Evolutionary conservation across 257 asterid genomes (phyloP).

Genomic region (Solanum bulbocastanum): DNA sequence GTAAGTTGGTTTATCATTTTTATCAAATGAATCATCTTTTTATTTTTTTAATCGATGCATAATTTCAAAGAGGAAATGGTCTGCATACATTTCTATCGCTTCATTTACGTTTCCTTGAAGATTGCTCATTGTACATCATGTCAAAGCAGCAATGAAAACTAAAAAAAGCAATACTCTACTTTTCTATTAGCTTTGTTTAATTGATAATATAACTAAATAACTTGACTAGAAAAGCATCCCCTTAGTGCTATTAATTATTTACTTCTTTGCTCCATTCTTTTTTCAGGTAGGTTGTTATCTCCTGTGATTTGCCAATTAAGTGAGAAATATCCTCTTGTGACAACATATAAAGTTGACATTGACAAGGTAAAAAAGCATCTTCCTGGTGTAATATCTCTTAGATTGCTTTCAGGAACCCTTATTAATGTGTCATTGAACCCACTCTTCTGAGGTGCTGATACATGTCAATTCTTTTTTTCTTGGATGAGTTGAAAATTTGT

Average conservation of each 20-base stretch:
- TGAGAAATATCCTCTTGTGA: slow-evolving; percentile 85
- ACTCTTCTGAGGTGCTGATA: neutral
- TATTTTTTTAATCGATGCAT: neutral
- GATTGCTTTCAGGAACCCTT: neutral
- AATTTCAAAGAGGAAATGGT: neutral
- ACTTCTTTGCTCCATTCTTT: neutral
- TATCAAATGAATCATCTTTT: neutral
- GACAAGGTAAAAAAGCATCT: slow-evolving; percentile 49
- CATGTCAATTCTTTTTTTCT: neutral
- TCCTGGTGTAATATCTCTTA: neutral
- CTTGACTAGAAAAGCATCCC: neutral
- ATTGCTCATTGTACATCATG: neutral
- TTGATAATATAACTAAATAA: neutral
- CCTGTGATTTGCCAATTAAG: slow-evolving; percentile 74
- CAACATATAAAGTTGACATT: slow-evolving; percentile 80
- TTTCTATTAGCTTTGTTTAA: neutral
- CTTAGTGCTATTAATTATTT: neutral
- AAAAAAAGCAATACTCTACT: neutral
- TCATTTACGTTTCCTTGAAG: neutral
- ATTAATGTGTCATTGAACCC: neutral
- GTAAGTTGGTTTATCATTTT: slow-evolving; percentile 33
- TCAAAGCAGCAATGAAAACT: neutral
- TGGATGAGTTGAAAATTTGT: neutral
- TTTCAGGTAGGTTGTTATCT: slow-evolving; percentile 70
- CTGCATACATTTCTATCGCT: neutral